Conservation (phyloP, 164 flowering plant genomes). For the Stephania yunnanensis region DNA sequence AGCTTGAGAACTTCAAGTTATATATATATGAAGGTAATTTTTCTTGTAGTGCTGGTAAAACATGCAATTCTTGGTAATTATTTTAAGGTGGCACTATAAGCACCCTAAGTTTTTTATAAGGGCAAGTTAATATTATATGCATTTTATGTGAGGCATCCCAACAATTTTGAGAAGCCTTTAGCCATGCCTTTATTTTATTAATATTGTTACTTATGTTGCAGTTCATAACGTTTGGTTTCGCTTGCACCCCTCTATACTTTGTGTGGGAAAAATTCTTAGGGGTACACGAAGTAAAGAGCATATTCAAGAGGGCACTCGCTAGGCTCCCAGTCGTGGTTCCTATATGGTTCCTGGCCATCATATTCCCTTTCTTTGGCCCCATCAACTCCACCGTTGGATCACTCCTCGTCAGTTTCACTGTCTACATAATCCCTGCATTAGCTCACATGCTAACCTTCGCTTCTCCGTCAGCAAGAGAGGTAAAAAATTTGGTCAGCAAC, state of each 20-base stretch:
- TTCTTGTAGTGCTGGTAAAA: neutral
- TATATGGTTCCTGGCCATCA: constrained; percentile 30
- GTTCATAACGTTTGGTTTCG: constrained; percentile 83
- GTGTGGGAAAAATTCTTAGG: constrained; percentile 82
- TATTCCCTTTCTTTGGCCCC: constrained; percentile 34
- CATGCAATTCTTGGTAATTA: neutral
- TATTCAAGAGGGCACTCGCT: constrained; percentile 44
- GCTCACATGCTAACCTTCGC: constrained; percentile 31
- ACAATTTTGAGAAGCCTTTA: too few relatives aligned
- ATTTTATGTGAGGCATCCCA: too few relatives aligned
- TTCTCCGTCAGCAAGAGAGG: constrained; percentile 31
- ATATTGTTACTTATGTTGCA: constrained; percentile 18
- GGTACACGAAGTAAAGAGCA: constrained; percentile 63
- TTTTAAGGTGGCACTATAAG: too few relatives aligned
- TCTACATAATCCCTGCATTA: constrained; percentile 29
- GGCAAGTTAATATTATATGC: too few relatives aligned
- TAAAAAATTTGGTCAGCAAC: too few relatives aligned
- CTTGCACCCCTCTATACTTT: constrained; percentile 76
- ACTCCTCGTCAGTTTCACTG: constrained; percentile 33
- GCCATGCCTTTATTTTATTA: too few relatives aligned
- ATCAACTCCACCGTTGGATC: constrained; percentile 34
- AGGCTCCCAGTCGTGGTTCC: constrained; percentile 77
- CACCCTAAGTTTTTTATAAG: too few relatives aligned
- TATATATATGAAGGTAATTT: too few relatives aligned
- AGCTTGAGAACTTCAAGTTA: too few relatives aligned